Evolutionary conservation across 2,329 filamentous ascomycete genomes (phyloP), one percentile per base, ranked within the genome.

Genomic region (Aspergillus piperis): DNA sequence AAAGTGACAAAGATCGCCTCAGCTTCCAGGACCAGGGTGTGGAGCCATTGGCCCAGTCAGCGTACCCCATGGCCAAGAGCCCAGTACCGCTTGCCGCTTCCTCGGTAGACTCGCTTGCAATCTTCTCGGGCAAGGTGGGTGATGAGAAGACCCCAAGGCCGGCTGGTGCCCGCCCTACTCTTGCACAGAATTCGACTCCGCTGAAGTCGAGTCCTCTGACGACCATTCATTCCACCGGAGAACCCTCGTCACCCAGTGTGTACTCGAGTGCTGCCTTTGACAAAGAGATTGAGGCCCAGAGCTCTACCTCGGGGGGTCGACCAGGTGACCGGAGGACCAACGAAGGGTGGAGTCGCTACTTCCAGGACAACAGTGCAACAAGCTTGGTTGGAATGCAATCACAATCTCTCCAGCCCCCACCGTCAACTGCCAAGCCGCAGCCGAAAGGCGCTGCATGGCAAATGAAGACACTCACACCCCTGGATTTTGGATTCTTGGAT

Each of bases 1-100:
- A 75, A 74, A 58, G 78, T 62, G 77, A 86, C 66, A 88, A 88
- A 75, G 90, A 89, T 56, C 73, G 77, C 23, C 64, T 78, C 8
- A 79, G 76, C 65, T 78, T 78, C 66, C 77, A 80, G 60, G 78
- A 81, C 63, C 73, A 74, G 62, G 78, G 78, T 6, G 73, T 80
- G 62, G 74, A 79, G 63, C 78, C 79, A 53, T 67, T 81, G 41
- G 70, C 78, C 7, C 70, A 69, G 56, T 71, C 74, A 36, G 76
- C 77, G 2, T 77, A 79, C 50, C 79, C 79, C 2, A 81, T 81
- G 77, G 79, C 73, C 13, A 73, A 75, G 66, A 77, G 75, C 48
- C 72, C 77, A 1, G 77, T 75, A 4, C 76, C 72, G 1, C 51
- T 72, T 5, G 71, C 70, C 15, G 54, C 67, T 13, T 57, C 73